A percentile compares a stretch with the other conserved stretches of the same genome.
Conservation (phyloP, 495 filamentous ascomycete species). For the Polyplosphaeria fusca region DNA sequence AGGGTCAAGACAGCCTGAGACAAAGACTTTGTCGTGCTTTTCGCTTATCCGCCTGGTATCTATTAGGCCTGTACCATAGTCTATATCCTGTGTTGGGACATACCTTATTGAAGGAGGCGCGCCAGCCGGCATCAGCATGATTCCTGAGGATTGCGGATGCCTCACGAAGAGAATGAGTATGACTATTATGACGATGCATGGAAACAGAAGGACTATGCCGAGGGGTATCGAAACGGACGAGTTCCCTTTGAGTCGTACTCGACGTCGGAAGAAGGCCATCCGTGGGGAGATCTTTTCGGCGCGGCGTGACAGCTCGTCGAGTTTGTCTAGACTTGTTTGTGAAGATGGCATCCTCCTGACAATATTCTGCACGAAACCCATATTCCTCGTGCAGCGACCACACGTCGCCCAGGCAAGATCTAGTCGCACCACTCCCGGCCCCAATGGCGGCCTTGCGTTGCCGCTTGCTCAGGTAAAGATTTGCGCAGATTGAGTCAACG, state of each 20-base stretch:
- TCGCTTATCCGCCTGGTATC: constrained; percentile 86
- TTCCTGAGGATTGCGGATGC: constrained; percentile 77
- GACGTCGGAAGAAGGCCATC: constrained; percentile 82
- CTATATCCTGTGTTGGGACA: constrained; percentile 28
- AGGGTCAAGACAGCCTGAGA: constrained; percentile 76
- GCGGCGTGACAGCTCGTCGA: constrained; percentile 57
- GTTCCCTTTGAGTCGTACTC: constrained; percentile 89
- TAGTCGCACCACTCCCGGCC: constrained; percentile 1
- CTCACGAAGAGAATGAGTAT: constrained; percentile 87
- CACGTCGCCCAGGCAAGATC: background rate
- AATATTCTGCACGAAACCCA: constrained; percentile 64
- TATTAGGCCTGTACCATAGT: background rate
- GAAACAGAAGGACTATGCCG: constrained; percentile 89
- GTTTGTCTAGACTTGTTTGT: constrained; percentile 52
- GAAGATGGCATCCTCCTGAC: constrained; percentile 62
- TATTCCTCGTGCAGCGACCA: constrained; percentile 26
- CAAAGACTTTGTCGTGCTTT: constrained; percentile 94
- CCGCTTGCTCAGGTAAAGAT: too few relatives aligned
- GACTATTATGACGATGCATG: constrained; percentile 83
- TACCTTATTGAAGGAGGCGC: constrained; percentile 91
- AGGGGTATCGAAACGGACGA: constrained; percentile 91
- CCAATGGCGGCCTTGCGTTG: background rate
- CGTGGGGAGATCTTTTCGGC: constrained; percentile 53
- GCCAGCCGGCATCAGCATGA: constrained; percentile 84
- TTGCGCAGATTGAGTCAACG: too few relatives aligned